Base-by-base conservation (phyloP, 148 eudicot genomes). In the Diospyros lotus region DNA sequence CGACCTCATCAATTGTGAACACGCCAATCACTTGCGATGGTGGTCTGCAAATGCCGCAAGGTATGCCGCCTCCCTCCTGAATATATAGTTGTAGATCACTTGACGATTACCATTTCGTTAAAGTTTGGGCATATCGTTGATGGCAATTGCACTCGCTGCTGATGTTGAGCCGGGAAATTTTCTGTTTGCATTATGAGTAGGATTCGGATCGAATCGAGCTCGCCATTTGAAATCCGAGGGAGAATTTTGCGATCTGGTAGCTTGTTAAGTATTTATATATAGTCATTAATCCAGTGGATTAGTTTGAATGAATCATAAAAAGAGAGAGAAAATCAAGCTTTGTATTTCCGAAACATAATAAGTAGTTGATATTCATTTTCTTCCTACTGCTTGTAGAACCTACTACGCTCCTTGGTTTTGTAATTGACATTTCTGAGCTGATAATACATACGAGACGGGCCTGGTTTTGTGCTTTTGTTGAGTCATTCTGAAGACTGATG, bases 41-140 rank as follows among this genome's bases (percentile, higher is more conserved):
- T 95, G 83, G 99, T 95, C 85, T 95, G 99, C 76, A 95, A 95
- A 87, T 95, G 99, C 82, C 96, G 96, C 65, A 95, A 95, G 90
- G 99, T 95, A 83, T 28, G 13, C 41, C 28, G 11, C 9, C 42
- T 28, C 69, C 14, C 39, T 52, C 15, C 4, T 40, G 3, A 40
- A 3, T 6, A 10, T 13, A 10, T 48, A 9, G 43, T 50, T 5
- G 60, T 10, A 10, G 45, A 41, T 51, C 58, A 61, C 14, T 64
- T 5, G 11, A 15, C 2, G 60, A 40, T 53, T 68, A 12, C 12
- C 15, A 18, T 52, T 46, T 55, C 56, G 50, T 54, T 42, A 38
- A 55, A 54, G 51, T 69, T 28, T 54, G 9, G 73, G 42, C 13
- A 43, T 9, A n/a, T 17, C 28, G 73, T 58, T 15, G 10, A 45